Evolutionary conservation across 1,284 basidiomycete genomes (phyloP), one percentile per base, ranked within the genome.

Genomic region (Ceratobasidium sp.): DNA sequence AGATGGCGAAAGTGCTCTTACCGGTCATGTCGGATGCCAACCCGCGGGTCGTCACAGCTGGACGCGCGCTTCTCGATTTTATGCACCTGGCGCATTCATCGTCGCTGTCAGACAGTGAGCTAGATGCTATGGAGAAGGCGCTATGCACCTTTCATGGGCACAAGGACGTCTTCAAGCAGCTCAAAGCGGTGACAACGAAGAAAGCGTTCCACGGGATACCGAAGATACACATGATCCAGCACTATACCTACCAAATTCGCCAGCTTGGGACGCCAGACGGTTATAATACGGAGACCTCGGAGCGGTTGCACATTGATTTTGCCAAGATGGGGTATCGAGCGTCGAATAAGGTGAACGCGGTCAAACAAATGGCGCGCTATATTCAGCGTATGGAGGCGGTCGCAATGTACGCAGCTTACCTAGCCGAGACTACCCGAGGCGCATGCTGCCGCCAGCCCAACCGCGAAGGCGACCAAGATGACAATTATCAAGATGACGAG

Each of bases 201-300:
- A 18, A 28, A 16, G 58, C 33, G 25, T 82, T 84, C 77, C 81
- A 82, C 67, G 54, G 53, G 8, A 81, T 84, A 42, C 79, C 78
- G 0, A 84, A 84, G 70, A 33, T 83, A 2, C 82, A 83, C 61
- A 75, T 76, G 12, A 75, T 83, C 1, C 21, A 67, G 8, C 73
- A 75, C 30, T 76, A 74, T 53, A 25, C 33, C 16, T 36, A 56
- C 46, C 46, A 46, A 1, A 75, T 74, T 23, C 46, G 38, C 3
- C 21, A 60, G 11, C 66, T 63, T 21, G 74, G 75, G 12, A 70
- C 74, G n/a, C 67, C 74, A 5, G 67, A 74, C 54, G 72, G 72
- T 11, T 75, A 56, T 33, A 69, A 74, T 51, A 75, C 74, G 11
- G 62, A 75, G 46, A 48, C 59, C 2, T 59, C 72, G 7, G 75